Base-by-base conservation (phyloP, 225 moss, liverwort and hornwort species). In the Bryoerythrophyllum caledonicum region DNA sequence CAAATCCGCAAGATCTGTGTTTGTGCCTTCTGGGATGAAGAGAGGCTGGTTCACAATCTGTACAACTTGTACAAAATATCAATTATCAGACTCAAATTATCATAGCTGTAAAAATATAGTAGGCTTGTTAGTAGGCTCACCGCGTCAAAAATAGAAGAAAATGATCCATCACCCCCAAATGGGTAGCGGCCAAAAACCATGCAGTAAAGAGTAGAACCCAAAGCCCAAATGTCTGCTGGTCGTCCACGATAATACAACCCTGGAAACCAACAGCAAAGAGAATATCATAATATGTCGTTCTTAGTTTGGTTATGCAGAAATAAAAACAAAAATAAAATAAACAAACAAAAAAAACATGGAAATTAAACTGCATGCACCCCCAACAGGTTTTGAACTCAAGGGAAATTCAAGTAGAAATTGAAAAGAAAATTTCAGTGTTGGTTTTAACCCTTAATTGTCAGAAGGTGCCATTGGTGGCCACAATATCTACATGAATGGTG, bases 121-220 rank as follows among this genome's bases (percentile, higher is more conserved):
- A 65, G 12, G 10, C 13, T 25, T 43, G 8, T 4, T 21, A 37
- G 5, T 0, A 0, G 58, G 46, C 19, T 38, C 24, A 91, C 91
- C 84, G 76, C 77, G 40, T 94, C 94, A 74, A 87, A 88, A 15
- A 91, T 91, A 30, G 86, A 82, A 19, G 87, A 73, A 48, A 91
- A 78, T 27, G 88, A 79, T 3, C 78, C 72, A 37, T 83, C 86
- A 30, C 94, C 94, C 57, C 84, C 81, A 62, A 88, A 94, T 21
- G 94, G 91, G 86, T 90, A 91, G 49, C 71, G 63, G 46, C 91
- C 94, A 4, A 88, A 46, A 21, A 90, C 76, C 91, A 94, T 94
- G 70, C 94, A 91, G 73, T 94, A 94, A 5, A 94, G 83, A 19
- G 91, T 91, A 46, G 88, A 91, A 62, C 94, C 94, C 67, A 91